These are phyloP conservation scores for Ananas comosus DNA, from an alignment of 176 grass and related monocot genomes.

Conservation along the genomic window DNA sequence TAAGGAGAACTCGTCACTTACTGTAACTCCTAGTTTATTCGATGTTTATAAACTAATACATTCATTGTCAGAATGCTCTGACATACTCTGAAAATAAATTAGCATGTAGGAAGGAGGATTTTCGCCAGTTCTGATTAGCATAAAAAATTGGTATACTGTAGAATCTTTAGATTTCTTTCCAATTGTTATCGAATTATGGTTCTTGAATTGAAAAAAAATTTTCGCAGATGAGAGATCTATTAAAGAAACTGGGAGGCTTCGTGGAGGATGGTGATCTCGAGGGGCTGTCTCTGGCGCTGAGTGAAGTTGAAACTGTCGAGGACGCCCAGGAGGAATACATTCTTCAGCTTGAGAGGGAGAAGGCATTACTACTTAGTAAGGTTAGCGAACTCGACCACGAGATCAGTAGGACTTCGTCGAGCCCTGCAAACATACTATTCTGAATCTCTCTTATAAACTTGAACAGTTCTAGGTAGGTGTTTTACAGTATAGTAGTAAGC, in stretches of 20 bases:
- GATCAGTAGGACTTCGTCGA: conserved; percentile 49
- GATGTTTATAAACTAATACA: no score
- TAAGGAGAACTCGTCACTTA: no score
- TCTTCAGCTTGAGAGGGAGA: conserved; percentile 70
- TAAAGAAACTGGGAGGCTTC: conserved; percentile 55
- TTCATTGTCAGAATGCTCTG: no score
- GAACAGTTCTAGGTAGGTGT: background rate
- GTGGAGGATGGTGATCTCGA: conserved; percentile 63
- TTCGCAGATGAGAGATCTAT: conserved; percentile 50
- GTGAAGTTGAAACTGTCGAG: conserved; percentile 61
- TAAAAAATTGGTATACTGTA: no score
- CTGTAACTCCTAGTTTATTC: no score
- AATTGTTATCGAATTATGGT: background rate
- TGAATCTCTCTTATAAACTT: conserved; percentile 4
- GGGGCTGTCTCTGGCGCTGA: conserved; percentile 40
- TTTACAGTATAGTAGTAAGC: no score
- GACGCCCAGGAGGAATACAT: conserved; percentile 57
- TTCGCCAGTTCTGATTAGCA: no score
- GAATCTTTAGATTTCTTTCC: no score
- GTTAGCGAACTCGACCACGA: conserved; percentile 63
- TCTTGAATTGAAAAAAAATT: background rate
- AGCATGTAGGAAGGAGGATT: no score
- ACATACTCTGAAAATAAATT: no score
- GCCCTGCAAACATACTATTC: conserved; percentile 31
- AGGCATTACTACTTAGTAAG: conserved; percentile 33